Base-by-base conservation (phyloP, 352 stramenopile species). In the Globisporangium cylindrosporum region DNA sequence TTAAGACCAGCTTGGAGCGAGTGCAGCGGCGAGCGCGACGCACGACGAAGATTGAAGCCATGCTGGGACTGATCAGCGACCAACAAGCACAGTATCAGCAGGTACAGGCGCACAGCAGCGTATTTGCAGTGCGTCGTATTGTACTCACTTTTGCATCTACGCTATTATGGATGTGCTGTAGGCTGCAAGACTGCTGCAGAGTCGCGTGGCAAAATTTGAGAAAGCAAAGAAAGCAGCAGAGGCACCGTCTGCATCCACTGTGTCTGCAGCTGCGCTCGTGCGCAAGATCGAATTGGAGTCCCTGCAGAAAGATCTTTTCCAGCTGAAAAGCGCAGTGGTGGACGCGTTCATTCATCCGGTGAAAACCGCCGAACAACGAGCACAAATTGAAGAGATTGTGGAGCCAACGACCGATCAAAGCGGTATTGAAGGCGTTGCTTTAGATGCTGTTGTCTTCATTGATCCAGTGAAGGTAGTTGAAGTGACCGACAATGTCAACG, bases 71-170 rank as follows among this genome's bases (percentile, higher is more conserved):
- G 24, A 72, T 86, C 15, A 75, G 72, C 20, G 65, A 82, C 22
- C 78, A 83, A 25, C 78, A 86, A 65, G 64, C 59, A 38, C 78
- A 83, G 62, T 86, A 82, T 48, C 68, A 82, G 15, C 67, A 84
- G 59, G 69, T 74, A 34, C 32, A 18, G 1, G 29, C 29, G 4
- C 29, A 32, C 29, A 32, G 1, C 29, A 32, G 29, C 29, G 29
- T 32, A 32, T 32, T 32, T 32, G 4, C 4, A 32, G 4, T 32
- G 29, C 29, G 0, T 32, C 29, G 29, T 32, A 32, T 32, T 32
- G 29, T 9, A 22, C 4, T 48, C 2, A 29, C 10, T 67, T 67
- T 18, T 24, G 15, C 18, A 10, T 22, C 2, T 3, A 29, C 41
- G 41, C 41, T n/a, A 49, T 49, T 49, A 49, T 15, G 15, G 18